phyloP scores from a whole-genome alignment of 1,284 basidiomycete genomes.

The Sanghuangporus weigelae region DNA sequence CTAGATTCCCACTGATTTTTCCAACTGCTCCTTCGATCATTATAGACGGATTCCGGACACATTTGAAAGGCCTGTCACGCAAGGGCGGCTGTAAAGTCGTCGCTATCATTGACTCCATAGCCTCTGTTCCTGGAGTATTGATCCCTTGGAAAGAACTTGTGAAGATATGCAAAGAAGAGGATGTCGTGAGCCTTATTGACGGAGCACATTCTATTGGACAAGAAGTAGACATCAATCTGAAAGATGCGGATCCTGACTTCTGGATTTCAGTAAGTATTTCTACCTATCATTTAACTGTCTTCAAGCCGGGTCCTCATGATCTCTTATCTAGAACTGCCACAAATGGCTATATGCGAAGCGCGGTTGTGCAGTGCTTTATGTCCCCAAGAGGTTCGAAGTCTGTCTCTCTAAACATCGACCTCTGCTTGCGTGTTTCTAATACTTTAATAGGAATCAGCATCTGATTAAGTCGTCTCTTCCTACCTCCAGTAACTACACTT shows the following conservation, averaged over 20 bases:
- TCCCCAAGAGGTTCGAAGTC: constrained; percentile 57
- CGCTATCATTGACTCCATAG: constrained; percentile 73
- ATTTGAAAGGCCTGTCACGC: constrained; percentile 31
- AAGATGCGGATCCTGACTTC: constrained; percentile 64
- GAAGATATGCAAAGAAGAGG: constrained; percentile 61
- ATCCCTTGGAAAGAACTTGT: constrained; percentile 82
- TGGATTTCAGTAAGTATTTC: constrained; percentile 60
- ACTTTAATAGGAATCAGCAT: constrained; percentile 61
- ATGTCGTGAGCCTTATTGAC: constrained; percentile 70
- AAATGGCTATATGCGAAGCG: constrained; percentile 82
- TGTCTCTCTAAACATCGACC: neutral
- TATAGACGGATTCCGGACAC: constrained; percentile 45
- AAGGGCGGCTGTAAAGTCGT: constrained; percentile 45
- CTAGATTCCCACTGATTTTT: constrained; percentile 50
- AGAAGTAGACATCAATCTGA: constrained; percentile 51
- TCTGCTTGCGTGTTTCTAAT: neutral
- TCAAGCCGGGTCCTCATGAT: constrained; percentile 1
- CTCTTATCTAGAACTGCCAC: constrained; percentile 58
- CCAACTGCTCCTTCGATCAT: constrained; percentile 63
- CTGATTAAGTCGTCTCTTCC: constrained; percentile 74
- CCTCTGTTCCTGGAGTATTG: constrained; percentile 62
- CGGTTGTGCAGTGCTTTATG: constrained; percentile 70
- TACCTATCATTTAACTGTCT: neutral
- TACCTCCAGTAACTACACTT: constrained; percentile 59
- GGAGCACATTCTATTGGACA: constrained; percentile 73